Conservation (phyloP, 2,329 filamentous ascomycete genomes). For the Botrytis hyacinthi region DNA sequence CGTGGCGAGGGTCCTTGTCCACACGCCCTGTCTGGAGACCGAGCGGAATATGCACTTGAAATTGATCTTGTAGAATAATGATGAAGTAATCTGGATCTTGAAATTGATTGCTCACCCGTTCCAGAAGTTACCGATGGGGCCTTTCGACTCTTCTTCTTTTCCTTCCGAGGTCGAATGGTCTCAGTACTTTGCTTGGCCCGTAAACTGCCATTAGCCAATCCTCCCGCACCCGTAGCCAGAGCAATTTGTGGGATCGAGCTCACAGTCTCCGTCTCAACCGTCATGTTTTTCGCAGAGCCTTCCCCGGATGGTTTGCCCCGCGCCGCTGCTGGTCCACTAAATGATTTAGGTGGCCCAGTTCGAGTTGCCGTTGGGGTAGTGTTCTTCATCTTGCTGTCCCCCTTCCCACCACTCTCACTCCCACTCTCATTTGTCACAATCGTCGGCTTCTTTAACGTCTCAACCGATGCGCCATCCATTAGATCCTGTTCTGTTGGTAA, state of each 20-base stretch:
- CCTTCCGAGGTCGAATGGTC: constrained; percentile 91
- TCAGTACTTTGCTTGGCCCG: constrained; percentile 89
- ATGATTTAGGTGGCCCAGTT: constrained; percentile 60
- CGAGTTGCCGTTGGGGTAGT: constrained; percentile 48
- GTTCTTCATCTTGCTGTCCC: constrained; percentile 42
- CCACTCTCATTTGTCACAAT: constrained; percentile 53
- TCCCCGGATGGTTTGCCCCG: constrained; percentile 68
- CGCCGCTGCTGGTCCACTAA: constrained; percentile 53
- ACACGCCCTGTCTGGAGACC: constrained; percentile 27
- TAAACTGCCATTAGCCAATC: constrained; percentile 65
- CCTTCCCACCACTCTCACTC: constrained; percentile 64
- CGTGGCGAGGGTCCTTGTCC: constrained; percentile 35
- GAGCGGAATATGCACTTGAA: constrained; percentile 26
- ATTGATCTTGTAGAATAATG: constrained; percentile 36
- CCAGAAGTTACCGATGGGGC: constrained; percentile 67
- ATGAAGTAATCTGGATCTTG: constrained; percentile 43
- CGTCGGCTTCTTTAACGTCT: constrained; percentile 48
- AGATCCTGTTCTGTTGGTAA: constrained; percentile 43
- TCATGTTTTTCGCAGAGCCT: constrained; percentile 85
- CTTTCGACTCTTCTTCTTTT: constrained; percentile 79
- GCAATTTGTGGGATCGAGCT: constrained; percentile 83
- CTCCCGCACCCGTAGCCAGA: constrained; percentile 65
- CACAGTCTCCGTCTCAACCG: constrained; percentile 95
- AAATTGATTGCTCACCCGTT: constrained; percentile 60
- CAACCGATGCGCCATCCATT: constrained; percentile 33